These are phyloP conservation scores for Trametes versicolor DNA, from an alignment of 1,284 basidiomycete species.

Conservation along the genomic window DNA sequence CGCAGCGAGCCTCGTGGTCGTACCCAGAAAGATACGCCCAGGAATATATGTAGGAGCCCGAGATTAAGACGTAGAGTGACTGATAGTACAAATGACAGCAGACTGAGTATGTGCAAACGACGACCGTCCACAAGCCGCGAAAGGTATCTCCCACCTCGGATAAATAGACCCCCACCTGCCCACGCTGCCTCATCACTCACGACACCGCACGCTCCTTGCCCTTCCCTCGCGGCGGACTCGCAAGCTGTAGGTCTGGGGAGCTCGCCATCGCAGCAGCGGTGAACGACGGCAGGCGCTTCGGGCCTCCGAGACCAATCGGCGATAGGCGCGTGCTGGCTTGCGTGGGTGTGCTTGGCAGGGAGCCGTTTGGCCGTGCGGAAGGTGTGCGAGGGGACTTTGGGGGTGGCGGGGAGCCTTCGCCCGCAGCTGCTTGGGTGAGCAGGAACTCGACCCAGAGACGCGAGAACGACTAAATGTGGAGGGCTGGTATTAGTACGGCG, in stretches of 20 bases:
- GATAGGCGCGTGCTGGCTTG: conserved; percentile 44
- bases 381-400: conserved; percentile 42
- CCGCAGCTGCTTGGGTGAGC: conserved; percentile 85
- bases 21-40: not conserved
- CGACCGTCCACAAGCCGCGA: not conserved
- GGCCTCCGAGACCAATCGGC: conserved; percentile 47
- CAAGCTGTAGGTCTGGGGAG: conserved; percentile 59
- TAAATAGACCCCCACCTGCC: not conserved
- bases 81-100: conserved; percentile 17
- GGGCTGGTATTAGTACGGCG: not conserved
- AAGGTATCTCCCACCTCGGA: conserved; percentile 11
- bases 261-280: conserved; percentile 56
- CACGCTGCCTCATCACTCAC: conserved; percentile 7
- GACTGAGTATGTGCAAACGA: conserved; percentile 4
- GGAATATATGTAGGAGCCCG: no score
- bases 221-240: conserved; percentile 48
- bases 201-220: conserved; percentile 41
- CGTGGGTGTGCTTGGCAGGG: conserved; percentile 62
- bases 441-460: conserved; percentile 96
- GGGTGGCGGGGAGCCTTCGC: conserved; percentile 49
- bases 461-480: conserved; percentile 83
- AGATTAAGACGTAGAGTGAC: not conserved
- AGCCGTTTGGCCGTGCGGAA: conserved; percentile 48
- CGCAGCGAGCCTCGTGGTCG: no score
- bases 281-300: conserved; percentile 60